Base-by-base conservation (phyloP, 2,329 filamentous ascomycete genomes). In the Botryosphaeria dothidea region DNA sequence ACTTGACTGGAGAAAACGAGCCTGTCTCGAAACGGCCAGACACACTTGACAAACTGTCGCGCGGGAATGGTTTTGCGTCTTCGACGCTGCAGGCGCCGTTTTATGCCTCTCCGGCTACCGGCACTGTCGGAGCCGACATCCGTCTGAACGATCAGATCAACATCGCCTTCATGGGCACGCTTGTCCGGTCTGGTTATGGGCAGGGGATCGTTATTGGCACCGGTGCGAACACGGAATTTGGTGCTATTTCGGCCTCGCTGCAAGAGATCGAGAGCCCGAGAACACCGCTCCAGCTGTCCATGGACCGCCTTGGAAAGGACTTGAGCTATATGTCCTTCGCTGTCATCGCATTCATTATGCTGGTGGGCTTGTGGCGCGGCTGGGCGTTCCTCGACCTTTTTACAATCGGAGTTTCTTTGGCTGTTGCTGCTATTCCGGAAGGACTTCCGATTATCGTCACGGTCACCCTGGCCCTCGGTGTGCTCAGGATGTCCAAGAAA, bases 201-300 rank as follows among this genome's bases (percentile, higher is more conserved):
- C 93, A 97, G 76, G 95, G 95, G 48, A 90, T 99, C 69, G 95
- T 99, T n/a, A 96, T 97, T 75, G 93, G 93, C 8, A 99, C 95
- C 6, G 96, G 96, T 64, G 91, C 91, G 34, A 88, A 92, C 66
- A 99, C 96, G 0, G 93, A 98, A 72, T 98, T 99, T 78, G 95
- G 95, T 46, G 94, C 92, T 57, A 99, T 99, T 71, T 96, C 94
- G 21, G 91, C 93, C 17, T 97, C 93, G 62, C 86, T 99, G 27
- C 93, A 94, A 56, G 92, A 95, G 67, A 99, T 97, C 29, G 95
- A 98, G 77, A 97, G 93, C 72, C 95, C 95, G 0, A 86, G 95
- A 48, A 99, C 95, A 3, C 95, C 95, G 8, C 83, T 99, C 31
- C 95, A 99, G 76, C 80, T 97, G 8, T 96, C 93, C 19, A 99